These are phyloP conservation scores for Dalechampia spathulata DNA, from an alignment of 441 rosid genomes.

Conservation along the genomic window DNA sequence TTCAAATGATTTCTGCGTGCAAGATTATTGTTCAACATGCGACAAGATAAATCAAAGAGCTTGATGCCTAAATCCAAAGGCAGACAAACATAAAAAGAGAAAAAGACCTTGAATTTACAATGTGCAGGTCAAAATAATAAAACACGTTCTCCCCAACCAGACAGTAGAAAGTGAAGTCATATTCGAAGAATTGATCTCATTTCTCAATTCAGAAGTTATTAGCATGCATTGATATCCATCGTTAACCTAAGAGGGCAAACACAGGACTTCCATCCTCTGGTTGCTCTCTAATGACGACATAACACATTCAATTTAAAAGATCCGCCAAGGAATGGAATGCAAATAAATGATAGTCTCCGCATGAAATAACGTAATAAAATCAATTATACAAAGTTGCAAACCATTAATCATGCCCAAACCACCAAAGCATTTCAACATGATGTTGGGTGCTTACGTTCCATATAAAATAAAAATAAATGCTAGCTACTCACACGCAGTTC, in stretches of 20 bases:
- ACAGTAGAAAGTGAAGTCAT: neutral
- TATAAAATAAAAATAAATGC: too few relatives aligned
- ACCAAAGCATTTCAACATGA: too few relatives aligned
- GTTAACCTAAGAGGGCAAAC: too few relatives aligned
- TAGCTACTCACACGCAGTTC: too few relatives aligned
- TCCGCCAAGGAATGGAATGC: neutral
- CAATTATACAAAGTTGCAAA: neutral
- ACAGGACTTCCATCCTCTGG: neutral
- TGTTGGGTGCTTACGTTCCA: too few relatives aligned
- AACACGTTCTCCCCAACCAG: too few relatives aligned
- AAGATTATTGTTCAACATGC: too few relatives aligned
- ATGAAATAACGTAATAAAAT: neutral
- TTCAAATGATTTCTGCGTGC: conserved; percentile 73
- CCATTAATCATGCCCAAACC: neutral
- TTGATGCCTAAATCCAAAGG: too few relatives aligned
- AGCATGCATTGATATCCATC: neutral
- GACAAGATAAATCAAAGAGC: too few relatives aligned
- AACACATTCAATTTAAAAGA: neutral
- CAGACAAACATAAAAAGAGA: too few relatives aligned
- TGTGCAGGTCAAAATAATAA: too few relatives aligned
- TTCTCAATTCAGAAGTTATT: neutral
- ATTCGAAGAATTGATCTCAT: neutral
- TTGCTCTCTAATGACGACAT: conserved; percentile 2
- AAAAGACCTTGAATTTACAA: neutral
- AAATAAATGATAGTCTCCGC: neutral